Evolutionary conservation across 768 basidiomycete genomes (phyloP).

Genomic region (Auricularia sp.): DNA sequence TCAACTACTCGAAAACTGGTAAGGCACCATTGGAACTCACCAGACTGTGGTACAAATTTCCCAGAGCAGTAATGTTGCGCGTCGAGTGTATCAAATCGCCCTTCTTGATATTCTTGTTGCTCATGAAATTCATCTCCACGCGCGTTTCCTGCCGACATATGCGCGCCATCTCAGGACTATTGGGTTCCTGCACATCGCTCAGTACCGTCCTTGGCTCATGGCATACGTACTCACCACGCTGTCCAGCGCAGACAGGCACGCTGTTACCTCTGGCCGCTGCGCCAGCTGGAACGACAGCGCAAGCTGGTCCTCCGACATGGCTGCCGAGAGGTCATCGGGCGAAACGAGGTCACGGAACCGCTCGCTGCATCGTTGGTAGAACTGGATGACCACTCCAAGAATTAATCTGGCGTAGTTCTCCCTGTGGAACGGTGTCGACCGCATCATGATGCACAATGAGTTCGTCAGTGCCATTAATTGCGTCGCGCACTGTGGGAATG

Average conservation of each 20-base stretch:
- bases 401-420: constrained; percentile 94
- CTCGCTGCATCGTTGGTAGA: constrained; percentile 89
- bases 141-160: constrained; percentile 72
- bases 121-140: constrained; percentile 60
- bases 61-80: constrained; percentile 64
- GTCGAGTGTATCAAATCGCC: constrained; percentile 60
- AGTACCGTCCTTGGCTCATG: neutral
- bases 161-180: constrained; percentile 29
- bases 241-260: constrained; percentile 60
- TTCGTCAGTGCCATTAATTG: constrained; percentile 84
- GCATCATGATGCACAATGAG: constrained; percentile 83
- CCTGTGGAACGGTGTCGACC: constrained; percentile 84
- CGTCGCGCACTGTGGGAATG: constrained; percentile 51
- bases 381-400: constrained; percentile 87
- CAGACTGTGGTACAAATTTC: constrained; percentile 75
- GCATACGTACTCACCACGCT: constrained; percentile 32
- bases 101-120: constrained; percentile 41
- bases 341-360: constrained; percentile 69
- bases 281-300: constrained; percentile 49
- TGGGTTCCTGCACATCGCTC: constrained; percentile 24
- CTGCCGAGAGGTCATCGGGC: constrained; percentile 15
- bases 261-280: constrained; percentile 67
- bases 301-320: constrained; percentile 35
- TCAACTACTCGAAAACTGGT: neutral
- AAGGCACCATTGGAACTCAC: constrained; percentile 34